phyloP scores from a whole-genome alignment of 2,329 filamentous ascomycete genomes.

The Metarhizium humberi region DNA sequence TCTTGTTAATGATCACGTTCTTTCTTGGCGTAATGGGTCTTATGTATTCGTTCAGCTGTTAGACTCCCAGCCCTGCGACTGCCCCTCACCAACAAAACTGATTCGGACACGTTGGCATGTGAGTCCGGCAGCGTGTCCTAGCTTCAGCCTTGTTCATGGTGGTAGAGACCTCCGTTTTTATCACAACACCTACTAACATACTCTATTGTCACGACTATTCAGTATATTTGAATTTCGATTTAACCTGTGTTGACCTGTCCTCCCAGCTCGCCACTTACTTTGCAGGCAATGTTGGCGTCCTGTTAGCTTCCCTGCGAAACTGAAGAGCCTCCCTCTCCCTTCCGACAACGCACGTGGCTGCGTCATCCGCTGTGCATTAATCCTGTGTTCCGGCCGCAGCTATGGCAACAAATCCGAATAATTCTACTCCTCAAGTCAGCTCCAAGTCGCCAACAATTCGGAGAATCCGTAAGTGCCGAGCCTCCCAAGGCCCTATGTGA shows the following conservation, averaged over 20 bases:
- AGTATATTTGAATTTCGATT: neutral
- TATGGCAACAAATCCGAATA: slow-evolving; percentile 3
- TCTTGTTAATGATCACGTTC: neutral
- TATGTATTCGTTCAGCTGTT: neutral
- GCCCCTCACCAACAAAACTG: neutral
- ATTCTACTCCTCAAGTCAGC: slow-evolving; percentile 41
- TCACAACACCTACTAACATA: neutral
- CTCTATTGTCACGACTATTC: neutral
- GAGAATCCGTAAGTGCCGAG: slow-evolving; percentile 57
- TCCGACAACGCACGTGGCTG: neutral
- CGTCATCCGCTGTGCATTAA: neutral
- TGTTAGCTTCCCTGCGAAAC: neutral
- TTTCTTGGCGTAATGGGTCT: neutral
- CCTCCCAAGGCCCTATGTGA: neutral
- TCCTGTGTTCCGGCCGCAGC: neutral
- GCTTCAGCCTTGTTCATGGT: neutral
- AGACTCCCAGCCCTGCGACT: neutral
- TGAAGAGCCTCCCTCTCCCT: neutral
- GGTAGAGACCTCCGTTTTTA: neutral
- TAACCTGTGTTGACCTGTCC: neutral
- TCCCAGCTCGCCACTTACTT: neutral
- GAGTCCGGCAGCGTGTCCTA: neutral
- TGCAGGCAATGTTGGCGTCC: neutral
- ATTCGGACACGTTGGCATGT: neutral
- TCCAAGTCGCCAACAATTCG: slow-evolving; percentile 76